Conservation (phyloP, 345 rosid species). For the Arabis alpina region DNA sequence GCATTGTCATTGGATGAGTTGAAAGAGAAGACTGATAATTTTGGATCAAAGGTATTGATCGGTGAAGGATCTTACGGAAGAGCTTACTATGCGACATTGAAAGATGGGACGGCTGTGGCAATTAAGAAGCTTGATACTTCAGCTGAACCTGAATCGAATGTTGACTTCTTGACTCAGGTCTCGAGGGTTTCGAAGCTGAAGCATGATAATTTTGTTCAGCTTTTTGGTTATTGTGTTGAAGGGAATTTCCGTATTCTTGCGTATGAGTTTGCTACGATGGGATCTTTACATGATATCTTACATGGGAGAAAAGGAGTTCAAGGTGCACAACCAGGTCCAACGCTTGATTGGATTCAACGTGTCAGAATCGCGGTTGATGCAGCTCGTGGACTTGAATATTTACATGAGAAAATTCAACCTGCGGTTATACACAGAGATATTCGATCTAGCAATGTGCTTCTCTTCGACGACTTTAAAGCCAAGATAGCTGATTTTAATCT, state of each 20-base stretch:
- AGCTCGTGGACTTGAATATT: constrained; percentile 90
- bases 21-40: constrained; percentile 69
- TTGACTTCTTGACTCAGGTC: constrained; percentile 90
- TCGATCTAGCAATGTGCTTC: constrained; percentile 95
- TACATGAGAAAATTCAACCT: constrained; percentile 94
- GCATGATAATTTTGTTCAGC: constrained; percentile 78
- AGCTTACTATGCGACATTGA: constrained; percentile 73
- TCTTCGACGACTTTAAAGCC: constrained; percentile 93
- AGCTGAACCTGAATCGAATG: constrained; percentile 75
- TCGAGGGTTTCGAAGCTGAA: constrained; percentile 88
- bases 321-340: constrained; percentile 99
- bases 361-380: constrained; percentile 96
- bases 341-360: constrained; percentile 95
- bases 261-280: constrained; percentile 97
- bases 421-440: constrained; percentile 89
- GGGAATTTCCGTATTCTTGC: constrained; percentile 89
- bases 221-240: constrained; percentile 88
- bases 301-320: constrained; percentile 99
- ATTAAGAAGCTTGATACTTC: constrained; percentile 83
- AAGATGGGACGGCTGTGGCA: constrained; percentile 71
- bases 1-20: constrained; percentile 61
- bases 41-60: constrained; percentile 66
- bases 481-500: constrained; percentile 97
- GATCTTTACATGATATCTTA: constrained; percentile 91
- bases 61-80: constrained; percentile 97